These are phyloP conservation scores for Anisodus tanguticus DNA, from an alignment of 257 asterid species.

Conservation along the genomic window DNA sequence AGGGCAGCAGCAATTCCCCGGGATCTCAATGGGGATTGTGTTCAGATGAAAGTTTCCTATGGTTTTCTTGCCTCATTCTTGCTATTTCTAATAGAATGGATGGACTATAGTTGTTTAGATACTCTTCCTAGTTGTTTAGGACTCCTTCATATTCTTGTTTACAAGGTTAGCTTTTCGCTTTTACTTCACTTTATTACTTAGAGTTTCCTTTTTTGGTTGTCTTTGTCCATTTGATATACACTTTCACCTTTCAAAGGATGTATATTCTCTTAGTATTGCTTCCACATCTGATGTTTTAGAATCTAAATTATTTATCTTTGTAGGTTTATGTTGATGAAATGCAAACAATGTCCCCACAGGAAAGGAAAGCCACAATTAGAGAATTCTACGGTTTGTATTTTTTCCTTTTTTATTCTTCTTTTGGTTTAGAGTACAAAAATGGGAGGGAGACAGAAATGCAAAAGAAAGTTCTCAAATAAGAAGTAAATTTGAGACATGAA, in stretches of 20 bases:
- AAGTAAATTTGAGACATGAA: background rate
- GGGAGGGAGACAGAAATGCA: background rate
- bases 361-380: conserved; percentile 58
- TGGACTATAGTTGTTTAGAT: conserved; percentile 64
- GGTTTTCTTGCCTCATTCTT: conserved; percentile 61
- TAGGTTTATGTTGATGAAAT: conserved; percentile 65
- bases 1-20: conserved; percentile 68
- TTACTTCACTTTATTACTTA: too few relatives aligned
- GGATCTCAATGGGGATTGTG: conserved; percentile 51
- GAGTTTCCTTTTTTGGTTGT: background rate
- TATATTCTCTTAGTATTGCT: background rate
- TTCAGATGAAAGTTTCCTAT: conserved; percentile 57
- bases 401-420: conserved; percentile 20
- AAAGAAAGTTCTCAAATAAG: background rate
- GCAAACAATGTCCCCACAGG: conserved; percentile 54
- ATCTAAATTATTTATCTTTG: background rate
- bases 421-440: background rate
- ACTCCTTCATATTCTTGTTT: conserved; percentile 63
- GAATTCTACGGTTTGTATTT: conserved; percentile 60
- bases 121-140: conserved; percentile 54
- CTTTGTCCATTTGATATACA: background rate
- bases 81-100: conserved; percentile 62
- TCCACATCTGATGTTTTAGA: background rate
- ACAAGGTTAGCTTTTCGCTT: conserved; percentile 43
- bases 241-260: background rate